Evolutionary conservation across 495 filamentous ascomycete species (phyloP).

Genomic region (Aspergillus saccharolyticus): DNA sequence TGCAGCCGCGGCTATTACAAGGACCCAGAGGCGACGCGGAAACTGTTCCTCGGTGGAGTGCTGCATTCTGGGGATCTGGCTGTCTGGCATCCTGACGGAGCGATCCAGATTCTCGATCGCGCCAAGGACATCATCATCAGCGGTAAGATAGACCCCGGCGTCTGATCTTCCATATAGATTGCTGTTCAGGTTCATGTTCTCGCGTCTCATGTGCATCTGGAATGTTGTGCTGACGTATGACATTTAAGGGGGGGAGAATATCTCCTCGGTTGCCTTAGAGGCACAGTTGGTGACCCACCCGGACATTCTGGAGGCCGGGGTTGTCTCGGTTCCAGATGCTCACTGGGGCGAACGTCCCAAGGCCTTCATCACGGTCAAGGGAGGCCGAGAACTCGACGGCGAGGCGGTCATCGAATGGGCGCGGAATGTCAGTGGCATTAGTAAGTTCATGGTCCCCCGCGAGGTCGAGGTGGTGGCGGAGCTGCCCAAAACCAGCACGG

Average conservation of each 20-base stretch:
- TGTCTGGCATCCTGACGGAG: slow-evolving; percentile 85
- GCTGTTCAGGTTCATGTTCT: too few relatives aligned
- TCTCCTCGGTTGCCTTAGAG: slow-evolving; percentile 89
- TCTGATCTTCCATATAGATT: too few relatives aligned
- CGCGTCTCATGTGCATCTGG: not conserved
- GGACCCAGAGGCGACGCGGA: slow-evolving; percentile 78
- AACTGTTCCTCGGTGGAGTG: slow-evolving; percentile 83
- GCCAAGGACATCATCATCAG: slow-evolving; percentile 98
- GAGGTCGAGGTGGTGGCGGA: slow-evolving; percentile 87
- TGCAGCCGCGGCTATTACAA: slow-evolving; percentile 90
- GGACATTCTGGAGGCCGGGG: slow-evolving; percentile 81
- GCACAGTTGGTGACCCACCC: slow-evolving; percentile 88
- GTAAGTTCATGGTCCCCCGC: slow-evolving; percentile 90
- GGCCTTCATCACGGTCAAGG: slow-evolving; percentile 80
- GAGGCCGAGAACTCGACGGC: slow-evolving; percentile 53
- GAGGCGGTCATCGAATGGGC: slow-evolving; percentile 84
- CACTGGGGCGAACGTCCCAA: slow-evolving; percentile 96
- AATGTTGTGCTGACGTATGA: not conserved
- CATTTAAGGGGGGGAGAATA: slow-evolving; percentile 85
- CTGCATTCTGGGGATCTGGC: slow-evolving; percentile 88
- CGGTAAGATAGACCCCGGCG: slow-evolving; percentile 52
- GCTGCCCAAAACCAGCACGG: slow-evolving; percentile 93
- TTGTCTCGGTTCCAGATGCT: slow-evolving; percentile 81
- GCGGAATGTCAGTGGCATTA: slow-evolving; percentile 68
- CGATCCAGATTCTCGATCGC: slow-evolving; percentile 86